Base-by-base conservation (phyloP, 2,329 filamentous ascomycete genomes). In the Microascus cirrosus region DNA sequence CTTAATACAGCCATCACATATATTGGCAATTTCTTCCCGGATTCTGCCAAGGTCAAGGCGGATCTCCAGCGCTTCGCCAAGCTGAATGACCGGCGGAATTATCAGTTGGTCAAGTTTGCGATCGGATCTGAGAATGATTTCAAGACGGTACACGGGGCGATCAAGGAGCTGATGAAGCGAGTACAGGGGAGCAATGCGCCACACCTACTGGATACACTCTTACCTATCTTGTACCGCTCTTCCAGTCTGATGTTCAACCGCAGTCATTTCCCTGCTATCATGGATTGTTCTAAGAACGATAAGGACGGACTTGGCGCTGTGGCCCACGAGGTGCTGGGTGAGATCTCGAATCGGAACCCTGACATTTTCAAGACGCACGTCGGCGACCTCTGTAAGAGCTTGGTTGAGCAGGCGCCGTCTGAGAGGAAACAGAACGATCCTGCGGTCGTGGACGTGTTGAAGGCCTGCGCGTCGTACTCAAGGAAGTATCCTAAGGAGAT, bases 21-120 rank as follows among this genome's bases (percentile, higher is more conserved):
- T 67, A 75, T 96, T 50, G 80, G 85, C 4, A 83, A 84, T 61
- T 86, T 86, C 58, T 83, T 95, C 57, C 89, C 92, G 0, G 93
- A 99, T 63, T 74, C 84, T 0, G 69, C 81, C 56, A 84, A 87
- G 63, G 86, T 89, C 20, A 82, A 81, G 36, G 81, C 84, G 18
- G 91, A 97, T 70, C 75, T 99, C 13, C 86, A 89, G 73, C 95
- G 89, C 65, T 97, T 96, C 68, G 91, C 90, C 42, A 96, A 93
- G 70, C 79, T 86, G 64, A 90, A 97, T 66, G 92, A 99, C 68
- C 86, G 93, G 56, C 86, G 94, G 58, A 88, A 83, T 65, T 97
- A 96, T 70, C 88, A 95, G 65, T 82, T 99, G 24, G 84, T 96
- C 63, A 86, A 88, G 59, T 96, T 92, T 69, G 85, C 90, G 57